phyloP scores from a whole-genome alignment of 192 early-diverging fungal species.

The Rhizophagus clarus region DNA sequence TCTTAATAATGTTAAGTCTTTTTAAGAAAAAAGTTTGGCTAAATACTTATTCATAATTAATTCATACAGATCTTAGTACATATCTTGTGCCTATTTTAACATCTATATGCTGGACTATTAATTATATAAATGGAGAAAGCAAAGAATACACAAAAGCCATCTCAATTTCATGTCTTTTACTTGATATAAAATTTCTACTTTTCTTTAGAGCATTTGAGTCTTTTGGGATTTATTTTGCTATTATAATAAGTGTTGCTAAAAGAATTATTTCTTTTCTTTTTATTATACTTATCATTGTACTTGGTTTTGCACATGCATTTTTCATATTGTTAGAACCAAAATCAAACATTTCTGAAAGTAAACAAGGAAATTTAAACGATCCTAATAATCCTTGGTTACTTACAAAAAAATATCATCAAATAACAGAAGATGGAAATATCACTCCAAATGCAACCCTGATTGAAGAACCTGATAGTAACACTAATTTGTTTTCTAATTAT shows the following conservation, averaged over 20 bases:
- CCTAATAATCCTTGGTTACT: constrained; percentile 7
- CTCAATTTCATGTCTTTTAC: not conserved
- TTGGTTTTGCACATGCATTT: constrained; percentile 4
- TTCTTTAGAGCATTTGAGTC: not conserved
- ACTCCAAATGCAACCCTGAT: too few relatives aligned
- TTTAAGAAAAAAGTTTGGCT: not conserved
- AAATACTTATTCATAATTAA: not conserved
- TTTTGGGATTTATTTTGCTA: constrained; percentile 16
- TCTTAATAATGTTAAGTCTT: not conserved
- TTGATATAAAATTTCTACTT: constrained; percentile 11
- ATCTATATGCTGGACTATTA: not conserved
- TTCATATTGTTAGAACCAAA: not conserved
- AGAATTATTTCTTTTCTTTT: not conserved
- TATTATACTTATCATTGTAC: not conserved
- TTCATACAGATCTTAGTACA: too few relatives aligned
- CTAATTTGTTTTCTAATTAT: too few relatives aligned
- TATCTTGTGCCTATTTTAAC: too few relatives aligned
- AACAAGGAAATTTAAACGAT: not conserved
- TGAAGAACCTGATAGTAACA: too few relatives aligned
- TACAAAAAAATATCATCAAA: too few relatives aligned
- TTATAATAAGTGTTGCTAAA: not conserved
- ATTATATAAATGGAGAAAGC: not conserved
- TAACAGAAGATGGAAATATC: not conserved
- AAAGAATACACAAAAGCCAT: not conserved
- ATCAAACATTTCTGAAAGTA: too few relatives aligned